Conservation (phyloP, 2,329 filamentous ascomycete genomes). For the Hypoxylon sp. region DNA sequence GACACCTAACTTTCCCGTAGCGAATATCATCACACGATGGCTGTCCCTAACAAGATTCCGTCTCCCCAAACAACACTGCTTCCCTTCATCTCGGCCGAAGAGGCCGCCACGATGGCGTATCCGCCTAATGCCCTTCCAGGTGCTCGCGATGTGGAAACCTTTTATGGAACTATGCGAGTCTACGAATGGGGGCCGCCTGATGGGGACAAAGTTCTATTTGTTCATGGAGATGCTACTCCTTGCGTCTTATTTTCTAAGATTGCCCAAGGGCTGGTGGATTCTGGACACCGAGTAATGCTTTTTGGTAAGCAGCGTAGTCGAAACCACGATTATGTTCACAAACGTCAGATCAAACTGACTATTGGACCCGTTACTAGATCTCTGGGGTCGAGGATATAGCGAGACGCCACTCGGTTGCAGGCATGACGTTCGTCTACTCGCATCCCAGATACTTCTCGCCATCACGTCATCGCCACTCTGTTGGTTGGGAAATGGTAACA, state of each 20-base stretch:
- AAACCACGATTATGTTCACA: conserved; percentile 7
- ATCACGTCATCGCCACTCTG: conserved; percentile 42
- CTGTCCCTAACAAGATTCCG: conserved; percentile 36
- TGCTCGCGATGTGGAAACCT: conserved; percentile 52
- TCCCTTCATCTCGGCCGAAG: conserved; percentile 48
- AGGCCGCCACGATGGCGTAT: conserved; percentile 50
- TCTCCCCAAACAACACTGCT: conserved; percentile 52
- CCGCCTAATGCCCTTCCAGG: conserved; percentile 52
- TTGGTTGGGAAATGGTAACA: conserved; percentile 38
- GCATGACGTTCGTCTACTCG: conserved; percentile 45
- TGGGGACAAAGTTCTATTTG: conserved; percentile 52
- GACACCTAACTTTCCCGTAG: conserved; percentile 7
- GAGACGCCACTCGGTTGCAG: conserved; percentile 46
- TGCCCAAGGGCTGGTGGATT: conserved; percentile 48
- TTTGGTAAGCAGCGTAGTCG: conserved; percentile 47
- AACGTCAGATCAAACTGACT: conserved; percentile 14
- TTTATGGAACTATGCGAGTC: conserved; percentile 53
- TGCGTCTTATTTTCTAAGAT: conserved; percentile 48
- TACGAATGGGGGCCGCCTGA: conserved; percentile 53
- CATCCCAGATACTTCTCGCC: conserved; percentile 41
- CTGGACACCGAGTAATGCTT: conserved; percentile 53
- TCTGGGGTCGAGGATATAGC: conserved; percentile 52
- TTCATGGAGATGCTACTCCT: conserved; percentile 54
- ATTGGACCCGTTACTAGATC: conserved; percentile 39
- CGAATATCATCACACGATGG: conserved; percentile 36